Evolutionary conservation across 2,329 filamentous ascomycete species (phyloP).

Genomic region (Rachicladosporium sp.): DNA sequence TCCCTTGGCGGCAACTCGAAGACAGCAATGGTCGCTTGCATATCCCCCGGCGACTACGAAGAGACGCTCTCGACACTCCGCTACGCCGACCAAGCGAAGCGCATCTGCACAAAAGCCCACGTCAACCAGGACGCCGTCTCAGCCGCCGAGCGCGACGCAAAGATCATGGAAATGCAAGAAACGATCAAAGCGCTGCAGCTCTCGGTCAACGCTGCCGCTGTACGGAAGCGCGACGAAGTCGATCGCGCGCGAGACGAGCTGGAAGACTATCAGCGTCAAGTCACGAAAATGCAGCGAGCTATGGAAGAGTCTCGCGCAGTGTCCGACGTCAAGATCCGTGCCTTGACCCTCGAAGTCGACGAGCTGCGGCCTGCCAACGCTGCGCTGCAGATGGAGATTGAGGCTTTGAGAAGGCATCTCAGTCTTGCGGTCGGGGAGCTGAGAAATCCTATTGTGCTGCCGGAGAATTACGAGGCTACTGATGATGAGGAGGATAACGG

Average conservation of each 20-base stretch:
- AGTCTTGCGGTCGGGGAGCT: slow-evolving; percentile 74
- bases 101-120: slow-evolving; percentile 83
- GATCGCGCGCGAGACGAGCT: slow-evolving; percentile 69
- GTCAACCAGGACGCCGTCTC: slow-evolving; percentile 94
- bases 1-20: slow-evolving; percentile 93
- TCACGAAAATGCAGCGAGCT: slow-evolving; percentile 78
- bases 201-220: slow-evolving; percentile 45
- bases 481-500: slow-evolving; percentile 43
- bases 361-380: slow-evolving; percentile 37
- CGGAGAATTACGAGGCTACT: slow-evolving; percentile 20
- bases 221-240: slow-evolving; percentile 58
- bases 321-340: slow-evolving; percentile 85
- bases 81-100: slow-evolving; percentile 95
- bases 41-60: slow-evolving; percentile 89
- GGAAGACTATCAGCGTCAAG: slow-evolving; percentile 88
- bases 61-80: slow-evolving; percentile 92
- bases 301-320: slow-evolving; percentile 93
- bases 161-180: slow-evolving; percentile 89
- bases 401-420: slow-evolving; percentile 75
- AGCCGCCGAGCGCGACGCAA: slow-evolving; percentile 82
- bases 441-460: slow-evolving; percentile 75
- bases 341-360: slow-evolving; percentile 46
- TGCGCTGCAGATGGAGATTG: slow-evolving; percentile 60
- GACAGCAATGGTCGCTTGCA: slow-evolving; percentile 98
- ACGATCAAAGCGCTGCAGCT: slow-evolving; percentile 81